Conservation (phyloP, 345 rosid genomes). For the Dipteronia dyeriana region DNA sequence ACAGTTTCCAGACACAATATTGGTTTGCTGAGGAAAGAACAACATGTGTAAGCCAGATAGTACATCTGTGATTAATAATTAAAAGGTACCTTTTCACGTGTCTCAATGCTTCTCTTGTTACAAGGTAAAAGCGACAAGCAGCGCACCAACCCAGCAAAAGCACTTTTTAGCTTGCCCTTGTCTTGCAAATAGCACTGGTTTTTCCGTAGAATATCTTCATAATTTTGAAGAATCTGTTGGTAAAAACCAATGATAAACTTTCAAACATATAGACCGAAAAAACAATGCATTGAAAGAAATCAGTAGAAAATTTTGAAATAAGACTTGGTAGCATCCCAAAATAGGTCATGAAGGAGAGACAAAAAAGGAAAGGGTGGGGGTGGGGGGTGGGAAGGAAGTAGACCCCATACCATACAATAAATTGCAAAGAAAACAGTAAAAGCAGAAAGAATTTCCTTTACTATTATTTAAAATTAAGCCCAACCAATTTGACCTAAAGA, state of each 20-base stretch:
- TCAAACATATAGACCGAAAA: too few relatives aligned
- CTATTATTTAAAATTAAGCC: neutral
- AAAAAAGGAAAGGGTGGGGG: neutral
- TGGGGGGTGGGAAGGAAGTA: constrained; percentile 3
- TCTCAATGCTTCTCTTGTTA: constrained; percentile 36
- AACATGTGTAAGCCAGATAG: neutral
- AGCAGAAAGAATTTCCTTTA: neutral
- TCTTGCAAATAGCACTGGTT: constrained; percentile 70
- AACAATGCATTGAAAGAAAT: neutral
- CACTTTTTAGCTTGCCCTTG: constrained; percentile 64
- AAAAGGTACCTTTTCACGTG: constrained; percentile 45
- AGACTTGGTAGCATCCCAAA: neutral
- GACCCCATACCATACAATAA: neutral
- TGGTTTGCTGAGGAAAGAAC: neutral
- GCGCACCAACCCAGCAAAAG: constrained; percentile 67
- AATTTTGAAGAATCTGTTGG: constrained; percentile 81
- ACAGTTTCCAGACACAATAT: neutral
- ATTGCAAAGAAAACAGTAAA: neutral
- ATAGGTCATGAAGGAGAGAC: neutral
- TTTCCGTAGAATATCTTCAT: constrained; percentile 63
- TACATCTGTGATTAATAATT: constrained; percentile 3
- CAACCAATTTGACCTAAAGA: neutral
- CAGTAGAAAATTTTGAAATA: neutral
- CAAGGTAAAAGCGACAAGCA: constrained; percentile 73
- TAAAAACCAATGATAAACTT: too few relatives aligned